phyloP scores from a whole-genome alignment of 768 basidiomycete species.

The Leucosporidium yakuticum region DNA sequence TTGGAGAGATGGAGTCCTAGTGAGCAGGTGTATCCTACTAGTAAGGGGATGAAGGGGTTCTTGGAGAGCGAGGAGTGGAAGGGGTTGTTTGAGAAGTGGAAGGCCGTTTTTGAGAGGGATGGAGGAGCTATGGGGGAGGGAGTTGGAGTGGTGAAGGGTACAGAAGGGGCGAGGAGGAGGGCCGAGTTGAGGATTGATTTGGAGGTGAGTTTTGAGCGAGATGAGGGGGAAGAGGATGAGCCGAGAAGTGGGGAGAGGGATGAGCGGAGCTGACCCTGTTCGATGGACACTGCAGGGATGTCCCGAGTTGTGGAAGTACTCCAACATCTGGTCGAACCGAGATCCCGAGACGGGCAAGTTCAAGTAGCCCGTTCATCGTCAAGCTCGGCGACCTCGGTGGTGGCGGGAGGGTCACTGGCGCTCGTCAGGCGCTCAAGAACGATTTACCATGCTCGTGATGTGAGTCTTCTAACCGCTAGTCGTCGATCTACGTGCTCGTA shows the following conservation, averaged over 20 bases:
- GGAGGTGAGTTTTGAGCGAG: background rate
- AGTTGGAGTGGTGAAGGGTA: background rate
- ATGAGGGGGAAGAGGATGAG: background rate
- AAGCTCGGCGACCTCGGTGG: too few species aligned
- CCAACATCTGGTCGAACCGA: background rate
- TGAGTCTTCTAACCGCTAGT: too few species aligned
- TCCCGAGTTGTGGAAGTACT: conserved; percentile 7
- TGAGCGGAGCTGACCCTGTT: background rate
- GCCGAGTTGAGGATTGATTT: conserved; percentile 2
- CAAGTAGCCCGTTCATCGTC: background rate
- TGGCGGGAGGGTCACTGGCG: too few species aligned
- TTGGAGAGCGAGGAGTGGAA: conserved; percentile 1
- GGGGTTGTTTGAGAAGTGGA: background rate
- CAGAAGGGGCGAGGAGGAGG: background rate
- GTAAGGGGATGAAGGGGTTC: background rate
- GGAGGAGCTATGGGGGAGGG: background rate
- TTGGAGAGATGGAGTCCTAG: conserved; percentile 7
- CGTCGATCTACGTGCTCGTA: too few species aligned
- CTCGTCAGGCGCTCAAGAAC: too few species aligned
- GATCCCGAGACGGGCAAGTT: conserved; percentile 8
- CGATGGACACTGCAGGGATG: background rate
- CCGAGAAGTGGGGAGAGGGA: background rate
- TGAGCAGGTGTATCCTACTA: conserved; percentile 1
- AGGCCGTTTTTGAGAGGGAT: background rate
- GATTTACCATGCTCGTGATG: too few species aligned